Percentiles rank a stretch among this genome's conserved stretches.
Evolutionary conservation across 139 green algal species (phyloP).

Genomic region (Marvania coccoides): DNA sequence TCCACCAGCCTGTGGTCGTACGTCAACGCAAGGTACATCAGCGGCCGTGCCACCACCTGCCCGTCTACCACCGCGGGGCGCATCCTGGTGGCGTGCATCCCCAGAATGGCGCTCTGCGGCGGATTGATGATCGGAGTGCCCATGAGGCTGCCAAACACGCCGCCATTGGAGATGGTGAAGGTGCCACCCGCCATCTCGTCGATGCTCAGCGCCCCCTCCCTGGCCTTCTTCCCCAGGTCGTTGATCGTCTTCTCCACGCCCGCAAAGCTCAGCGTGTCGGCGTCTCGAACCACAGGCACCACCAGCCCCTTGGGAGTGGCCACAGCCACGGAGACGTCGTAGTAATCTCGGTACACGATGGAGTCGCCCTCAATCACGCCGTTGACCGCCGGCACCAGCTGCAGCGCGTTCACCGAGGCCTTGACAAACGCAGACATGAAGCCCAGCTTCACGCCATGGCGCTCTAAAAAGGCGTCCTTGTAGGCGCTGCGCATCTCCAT

Average conservation of each 20-base stretch:
- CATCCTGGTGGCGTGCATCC: constrained; percentile 96
- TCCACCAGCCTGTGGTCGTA: constrained; percentile 99
- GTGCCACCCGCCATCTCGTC: constrained; percentile 99
- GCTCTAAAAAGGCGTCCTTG: constrained; percentile 95
- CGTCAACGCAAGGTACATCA: constrained; percentile 99
- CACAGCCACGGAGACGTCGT: constrained; percentile 94
- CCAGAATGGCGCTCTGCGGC: constrained; percentile 86
- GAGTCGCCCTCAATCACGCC: constrained; percentile 92
- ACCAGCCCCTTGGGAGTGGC: constrained; percentile 93
- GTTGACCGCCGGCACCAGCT: constrained; percentile 86
- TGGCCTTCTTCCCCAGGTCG: constrained; percentile 86
- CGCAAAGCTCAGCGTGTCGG: constrained; percentile 79
- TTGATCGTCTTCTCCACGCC: constrained; percentile 89
- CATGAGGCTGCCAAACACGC: constrained; percentile 93
- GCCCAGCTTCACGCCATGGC: constrained; percentile 96
- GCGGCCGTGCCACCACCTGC: constrained; percentile 77
- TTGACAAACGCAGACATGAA: constrained; percentile 99
- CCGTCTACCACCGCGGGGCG: constrained; percentile 71
- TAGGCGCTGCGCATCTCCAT: constrained; percentile 79
- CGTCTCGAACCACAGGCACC: constrained; percentile 84
- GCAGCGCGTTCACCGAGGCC: constrained; percentile 73
- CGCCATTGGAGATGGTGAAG: constrained; percentile 99
- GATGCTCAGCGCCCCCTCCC: constrained; percentile 89
- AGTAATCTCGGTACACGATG: constrained; percentile 85
- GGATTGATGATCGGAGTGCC: constrained; percentile 99